Conservation (phyloP, 768 basidiomycete genomes). For the Leccinum boreale region DNA sequence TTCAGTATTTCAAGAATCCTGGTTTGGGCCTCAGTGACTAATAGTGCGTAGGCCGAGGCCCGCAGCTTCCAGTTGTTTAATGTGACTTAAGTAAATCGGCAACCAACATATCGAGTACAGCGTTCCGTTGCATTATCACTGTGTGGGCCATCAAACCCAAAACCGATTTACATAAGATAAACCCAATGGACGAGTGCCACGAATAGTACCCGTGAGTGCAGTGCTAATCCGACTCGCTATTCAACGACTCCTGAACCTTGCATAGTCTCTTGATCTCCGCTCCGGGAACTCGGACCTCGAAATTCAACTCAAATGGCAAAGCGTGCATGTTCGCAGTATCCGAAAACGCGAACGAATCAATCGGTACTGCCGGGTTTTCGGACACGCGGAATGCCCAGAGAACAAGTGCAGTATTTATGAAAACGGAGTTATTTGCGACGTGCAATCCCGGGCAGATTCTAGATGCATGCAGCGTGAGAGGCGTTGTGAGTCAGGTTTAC, state of each 20-base stretch:
- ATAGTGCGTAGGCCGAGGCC: no score
- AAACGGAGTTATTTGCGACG: constrained; percentile 43
- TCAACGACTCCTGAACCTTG: neutral
- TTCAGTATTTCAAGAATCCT: neutral
- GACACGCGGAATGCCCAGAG: constrained; percentile 60
- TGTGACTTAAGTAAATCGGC: neutral
- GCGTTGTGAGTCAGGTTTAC: neutral
- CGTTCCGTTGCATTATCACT: neutral
- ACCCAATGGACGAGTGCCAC: neutral
- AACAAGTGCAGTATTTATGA: constrained; percentile 57
- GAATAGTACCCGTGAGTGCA: neutral
- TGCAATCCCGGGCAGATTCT: constrained; percentile 35
- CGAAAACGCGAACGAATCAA: constrained; percentile 59
- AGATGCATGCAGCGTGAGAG: neutral
- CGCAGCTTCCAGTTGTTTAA: neutral
- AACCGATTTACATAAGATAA: neutral
- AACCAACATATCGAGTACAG: neutral
- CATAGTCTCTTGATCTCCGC: constrained; percentile 8
- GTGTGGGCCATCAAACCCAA: neutral
- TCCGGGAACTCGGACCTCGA: constrained; percentile 4
- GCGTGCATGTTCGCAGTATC: constrained; percentile 19
- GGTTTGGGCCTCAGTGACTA: no score
- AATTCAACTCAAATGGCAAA: constrained; percentile 8
- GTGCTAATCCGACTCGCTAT: neutral
- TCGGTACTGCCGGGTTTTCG: constrained; percentile 45